Evolutionary conservation across 2,329 filamentous ascomycete genomes (phyloP), one percentile per base, ranked within the genome.

Genomic region (Dactylellina drechsleri): DNA sequence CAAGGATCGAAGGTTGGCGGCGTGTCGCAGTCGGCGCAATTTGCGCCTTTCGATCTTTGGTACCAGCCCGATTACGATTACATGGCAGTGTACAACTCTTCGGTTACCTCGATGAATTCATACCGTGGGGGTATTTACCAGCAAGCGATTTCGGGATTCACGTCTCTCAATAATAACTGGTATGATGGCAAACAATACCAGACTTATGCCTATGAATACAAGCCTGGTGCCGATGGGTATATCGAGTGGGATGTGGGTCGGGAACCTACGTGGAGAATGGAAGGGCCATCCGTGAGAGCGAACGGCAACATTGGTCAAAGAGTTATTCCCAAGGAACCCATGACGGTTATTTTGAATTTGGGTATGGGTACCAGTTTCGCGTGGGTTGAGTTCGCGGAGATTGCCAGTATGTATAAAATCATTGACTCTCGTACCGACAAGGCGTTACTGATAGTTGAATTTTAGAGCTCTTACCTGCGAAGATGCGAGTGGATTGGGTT

Each of bases 21-120:
- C 43, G 79, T 82, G 72, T 83, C 77, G 70, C 81, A 82, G 53
- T 81, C 80, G 61, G 78, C 79, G n/a, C 81, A 82, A 67, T 79
- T 82, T 7, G 81, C 81, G 1, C 81, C 81, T 0, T 82, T 82
- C 45, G 81, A 82, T 54, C 61, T 77, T 89, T 90, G 87, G 84
- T 91, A 90, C 79, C 86, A 88, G 81, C 88, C 89, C 7, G 85
- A 90, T 78, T 86, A 86, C 77, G 86, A 91, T 16, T 87, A 83
- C 77, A 83, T 85, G 68, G 83, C 84, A 15, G 85, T 85, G 18
- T 85, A 85, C 0, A 82, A 86, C 77, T 83, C 84, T 74, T 81
- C 82, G 4, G 80, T 84, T 40, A 85, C 84, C 15, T 81, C 81
- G 12, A 83, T 85, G 68, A 88, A 88, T 74, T 80, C 81, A 1